phyloP scores from a whole-genome alignment of 2,329 filamentous ascomycete genomes.

The Rutstroemia sp. region DNA sequence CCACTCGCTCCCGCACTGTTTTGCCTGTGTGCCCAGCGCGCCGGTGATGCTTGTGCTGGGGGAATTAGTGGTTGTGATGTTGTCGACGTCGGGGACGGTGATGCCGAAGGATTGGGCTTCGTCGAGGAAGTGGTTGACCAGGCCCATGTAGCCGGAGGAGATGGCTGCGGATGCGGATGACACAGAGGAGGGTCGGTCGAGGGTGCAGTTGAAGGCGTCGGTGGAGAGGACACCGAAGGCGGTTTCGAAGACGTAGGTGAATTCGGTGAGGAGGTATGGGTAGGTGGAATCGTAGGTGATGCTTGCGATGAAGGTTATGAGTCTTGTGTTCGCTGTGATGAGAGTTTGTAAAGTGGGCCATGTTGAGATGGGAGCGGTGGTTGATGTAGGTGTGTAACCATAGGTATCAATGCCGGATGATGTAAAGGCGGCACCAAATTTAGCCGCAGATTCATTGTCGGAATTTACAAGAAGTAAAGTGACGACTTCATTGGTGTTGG shows the following conservation, averaged over 20 bases:
- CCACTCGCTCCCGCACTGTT: slow-evolving; percentile 50
- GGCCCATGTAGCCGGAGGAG: slow-evolving; percentile 52
- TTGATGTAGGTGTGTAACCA: slow-evolving; percentile 48
- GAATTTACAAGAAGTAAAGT: slow-evolving; percentile 57
- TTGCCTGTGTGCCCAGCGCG: slow-evolving; percentile 45
- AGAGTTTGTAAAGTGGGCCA: slow-evolving; percentile 70
- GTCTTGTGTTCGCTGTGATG: slow-evolving; percentile 55
- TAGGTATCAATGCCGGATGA: slow-evolving; percentile 52
- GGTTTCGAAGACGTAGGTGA: slow-evolving; percentile 65
- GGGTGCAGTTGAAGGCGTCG: slow-evolving; percentile 63
- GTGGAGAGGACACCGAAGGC: slow-evolving; percentile 55
- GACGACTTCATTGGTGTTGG: slow-evolving; percentile 52
- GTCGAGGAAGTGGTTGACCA: slow-evolving; percentile 79
- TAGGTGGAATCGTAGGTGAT: slow-evolving; percentile 35
- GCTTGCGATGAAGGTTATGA: slow-evolving; percentile 63
- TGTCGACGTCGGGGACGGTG: slow-evolving; percentile 51
- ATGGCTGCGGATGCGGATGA: slow-evolving; percentile 45
- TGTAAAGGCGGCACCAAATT: slow-evolving; percentile 39
- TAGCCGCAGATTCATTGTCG: slow-evolving; percentile 46
- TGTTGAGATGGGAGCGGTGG: slow-evolving; percentile 34
- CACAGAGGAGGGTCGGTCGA: slow-evolving; percentile 55
- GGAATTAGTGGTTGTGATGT: slow-evolving; percentile 59
- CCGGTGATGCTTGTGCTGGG: slow-evolving; percentile 40
- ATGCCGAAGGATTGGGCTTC: slow-evolving; percentile 45
- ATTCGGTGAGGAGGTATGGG: slow-evolving; percentile 57